These are phyloP conservation scores for Arabidopsis arenosa DNA, from an alignment of 345 rosid species.

Conservation along the genomic window DNA sequence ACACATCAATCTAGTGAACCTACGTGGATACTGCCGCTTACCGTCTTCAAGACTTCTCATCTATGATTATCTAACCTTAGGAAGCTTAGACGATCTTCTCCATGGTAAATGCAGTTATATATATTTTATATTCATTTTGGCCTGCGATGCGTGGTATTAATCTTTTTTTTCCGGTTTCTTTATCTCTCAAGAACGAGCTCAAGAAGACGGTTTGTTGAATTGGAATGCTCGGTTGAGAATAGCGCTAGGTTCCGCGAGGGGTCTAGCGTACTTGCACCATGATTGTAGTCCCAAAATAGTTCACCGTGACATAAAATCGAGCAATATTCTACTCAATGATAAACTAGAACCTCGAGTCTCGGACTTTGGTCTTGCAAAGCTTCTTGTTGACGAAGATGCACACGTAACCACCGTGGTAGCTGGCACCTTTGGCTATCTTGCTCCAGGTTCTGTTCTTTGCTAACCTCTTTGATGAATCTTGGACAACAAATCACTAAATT, in stretches of 20 bases:
- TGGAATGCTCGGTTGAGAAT: conserved; percentile 78
- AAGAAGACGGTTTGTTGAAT: conserved; percentile 56
- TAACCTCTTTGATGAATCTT: background rate
- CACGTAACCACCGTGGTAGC: conserved; percentile 96
- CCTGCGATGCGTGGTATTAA: background rate
- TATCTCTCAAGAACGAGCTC: conserved; percentile 35
- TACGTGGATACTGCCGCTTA: conserved; percentile 93
- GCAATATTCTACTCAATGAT: conserved; percentile 91
- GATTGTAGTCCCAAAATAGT: conserved; percentile 88
- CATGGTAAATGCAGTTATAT: conserved; percentile 58
- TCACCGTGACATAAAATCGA: conserved; percentile 93
- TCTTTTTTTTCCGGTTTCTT: conserved; percentile 5
- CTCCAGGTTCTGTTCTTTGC: conserved; percentile 68
- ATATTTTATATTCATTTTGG: background rate
- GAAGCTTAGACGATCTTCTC: conserved; percentile 88
- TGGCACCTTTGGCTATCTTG: conserved; percentile 96
- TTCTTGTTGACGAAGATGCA: conserved; percentile 89
- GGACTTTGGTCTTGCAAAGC: conserved; percentile 97
- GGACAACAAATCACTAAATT: background rate
- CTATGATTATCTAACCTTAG: conserved; percentile 86
- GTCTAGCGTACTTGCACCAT: conserved; percentile 87
- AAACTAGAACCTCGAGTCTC: conserved; percentile 89
- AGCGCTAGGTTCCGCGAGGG: conserved; percentile 88
- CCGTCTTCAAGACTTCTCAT: conserved; percentile 86
- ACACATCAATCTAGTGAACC: conserved; percentile 90